Evolutionary conservation across 1,284 basidiomycete genomes (phyloP).

Genomic region (Heterobasidion occidentale): DNA sequence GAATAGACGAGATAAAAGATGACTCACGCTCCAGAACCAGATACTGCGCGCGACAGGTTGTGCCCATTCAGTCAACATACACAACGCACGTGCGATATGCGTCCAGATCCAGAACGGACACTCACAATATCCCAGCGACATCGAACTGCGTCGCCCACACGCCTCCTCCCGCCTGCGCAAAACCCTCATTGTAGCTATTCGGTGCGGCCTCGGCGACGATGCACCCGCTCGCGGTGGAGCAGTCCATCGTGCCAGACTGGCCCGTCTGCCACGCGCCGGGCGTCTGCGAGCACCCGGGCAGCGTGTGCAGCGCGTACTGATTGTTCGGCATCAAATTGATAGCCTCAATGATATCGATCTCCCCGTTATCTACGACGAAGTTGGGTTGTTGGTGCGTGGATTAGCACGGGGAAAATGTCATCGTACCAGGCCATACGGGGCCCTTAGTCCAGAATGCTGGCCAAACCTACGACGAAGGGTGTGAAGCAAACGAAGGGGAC

Average conservation of each 20-base stretch:
- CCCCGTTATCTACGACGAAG: conserved; percentile 34
- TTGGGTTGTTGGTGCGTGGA: no score
- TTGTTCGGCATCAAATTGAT: conserved; percentile 29
- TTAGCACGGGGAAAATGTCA: no score
- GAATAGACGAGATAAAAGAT: conserved; percentile 2
- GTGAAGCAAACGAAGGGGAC: not conserved
- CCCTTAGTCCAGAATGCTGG: conserved; percentile 34
- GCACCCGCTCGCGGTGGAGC: conserved; percentile 51
- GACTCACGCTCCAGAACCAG: conserved; percentile 71
- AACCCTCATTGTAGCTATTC: conserved; percentile 52
- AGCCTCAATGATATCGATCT: conserved; percentile 45
- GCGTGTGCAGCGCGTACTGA: conserved; percentile 57
- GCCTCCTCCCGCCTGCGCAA: conserved; percentile 62
- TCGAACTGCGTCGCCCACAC: conserved; percentile 70
- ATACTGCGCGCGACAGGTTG: conserved; percentile 28
- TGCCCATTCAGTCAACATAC: conserved; percentile 5
- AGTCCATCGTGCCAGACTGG: conserved; percentile 28
- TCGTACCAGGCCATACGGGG: conserved; percentile 24
- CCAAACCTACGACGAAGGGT: conserved; percentile 17
- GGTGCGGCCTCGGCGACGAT: conserved; percentile 48
- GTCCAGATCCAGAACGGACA: conserved; percentile 12
- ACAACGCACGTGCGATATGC: conserved; percentile 1
- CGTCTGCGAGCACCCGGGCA: conserved; percentile 23
- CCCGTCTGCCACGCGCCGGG: conserved; percentile 20
- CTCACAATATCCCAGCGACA: conserved; percentile 47